These are phyloP conservation scores for Boletus rubroflammeus DNA, from an alignment of 768 basidiomycete genomes.

Conservation along the genomic window DNA sequence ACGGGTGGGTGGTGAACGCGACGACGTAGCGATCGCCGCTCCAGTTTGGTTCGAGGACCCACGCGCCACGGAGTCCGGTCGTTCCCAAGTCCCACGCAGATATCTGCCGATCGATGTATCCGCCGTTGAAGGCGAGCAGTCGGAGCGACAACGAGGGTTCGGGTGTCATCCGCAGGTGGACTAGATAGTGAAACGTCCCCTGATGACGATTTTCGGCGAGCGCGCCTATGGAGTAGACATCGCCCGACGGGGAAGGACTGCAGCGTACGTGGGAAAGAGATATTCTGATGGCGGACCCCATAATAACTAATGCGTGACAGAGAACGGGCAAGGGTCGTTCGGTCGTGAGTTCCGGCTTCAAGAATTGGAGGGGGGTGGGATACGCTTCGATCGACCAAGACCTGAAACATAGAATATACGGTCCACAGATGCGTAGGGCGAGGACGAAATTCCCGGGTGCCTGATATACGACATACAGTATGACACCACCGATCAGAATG, in stretches of 20 bases:
- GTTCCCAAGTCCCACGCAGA: background rate
- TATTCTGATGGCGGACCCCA: slow-evolving; percentile 32
- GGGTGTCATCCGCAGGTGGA: slow-evolving; percentile 12
- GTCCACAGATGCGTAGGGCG: slow-evolving; percentile 41
- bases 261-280: slow-evolving; percentile 39
- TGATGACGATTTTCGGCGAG: slow-evolving; percentile 36
- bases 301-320: slow-evolving; percentile 11
- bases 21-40: background rate
- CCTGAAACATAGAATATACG: slow-evolving; percentile 49
- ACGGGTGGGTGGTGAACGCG: background rate
- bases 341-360: background rate
- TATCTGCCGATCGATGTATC: background rate
- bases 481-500: background rate
- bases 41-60: background rate
- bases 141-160: background rate
- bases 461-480: slow-evolving; percentile 12
- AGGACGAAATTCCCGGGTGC: slow-evolving; percentile 32
- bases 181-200: slow-evolving; percentile 44
- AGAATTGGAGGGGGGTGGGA: slow-evolving; percentile 8
- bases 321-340: slow-evolving; percentile 12
- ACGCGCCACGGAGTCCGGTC: background rate
- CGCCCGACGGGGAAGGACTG: slow-evolving; percentile 31
- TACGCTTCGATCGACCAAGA: slow-evolving; percentile 45
- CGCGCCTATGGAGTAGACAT: slow-evolving; percentile 33
- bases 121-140: background rate